phyloP scores from a whole-genome alignment of 169 alveolate species.

The Cryptosporidium baileyi region DNA sequence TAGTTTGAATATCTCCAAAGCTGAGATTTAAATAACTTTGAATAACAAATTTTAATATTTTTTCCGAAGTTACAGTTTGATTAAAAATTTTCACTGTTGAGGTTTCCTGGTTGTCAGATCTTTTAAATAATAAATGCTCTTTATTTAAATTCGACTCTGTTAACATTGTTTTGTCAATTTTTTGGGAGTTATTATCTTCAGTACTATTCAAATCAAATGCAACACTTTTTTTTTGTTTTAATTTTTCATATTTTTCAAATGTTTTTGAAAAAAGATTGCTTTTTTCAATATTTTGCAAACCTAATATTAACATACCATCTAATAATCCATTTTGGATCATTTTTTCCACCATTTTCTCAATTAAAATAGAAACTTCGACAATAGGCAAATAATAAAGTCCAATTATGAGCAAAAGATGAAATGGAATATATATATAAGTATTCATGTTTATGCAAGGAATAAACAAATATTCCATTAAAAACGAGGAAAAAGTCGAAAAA shows the following conservation, averaged over 20 bases:
- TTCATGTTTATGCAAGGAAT: constrained; percentile 5
- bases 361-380: not conserved
- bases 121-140: not conserved
- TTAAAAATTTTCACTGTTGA: not conserved
- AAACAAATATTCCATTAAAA: constrained; percentile 6
- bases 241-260: not conserved
- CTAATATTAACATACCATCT: constrained; percentile 40
- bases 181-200: too few relatives aligned
- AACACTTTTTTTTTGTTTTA: too few relatives aligned
- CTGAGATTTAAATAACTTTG: constrained; percentile 13
- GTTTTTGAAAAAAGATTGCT: not conserved
- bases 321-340: constrained; percentile 25
- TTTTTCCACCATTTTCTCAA: not conserved
- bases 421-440: constrained; percentile 21
- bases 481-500: not conserved
- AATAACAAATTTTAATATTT: not conserved
- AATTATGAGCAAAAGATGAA: not conserved
- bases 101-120: not conserved
- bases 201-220: too few relatives aligned
- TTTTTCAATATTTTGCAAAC: not conserved
- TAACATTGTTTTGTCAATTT: too few relatives aligned
- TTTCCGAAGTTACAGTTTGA: too few relatives aligned
- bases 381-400: constrained; percentile 27
- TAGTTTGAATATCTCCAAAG: constrained; percentile 60
- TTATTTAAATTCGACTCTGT: not conserved